These are phyloP conservation scores for Medicago arabica DNA, from an alignment of 306 rosid genomes.

Conservation along the genomic window DNA sequence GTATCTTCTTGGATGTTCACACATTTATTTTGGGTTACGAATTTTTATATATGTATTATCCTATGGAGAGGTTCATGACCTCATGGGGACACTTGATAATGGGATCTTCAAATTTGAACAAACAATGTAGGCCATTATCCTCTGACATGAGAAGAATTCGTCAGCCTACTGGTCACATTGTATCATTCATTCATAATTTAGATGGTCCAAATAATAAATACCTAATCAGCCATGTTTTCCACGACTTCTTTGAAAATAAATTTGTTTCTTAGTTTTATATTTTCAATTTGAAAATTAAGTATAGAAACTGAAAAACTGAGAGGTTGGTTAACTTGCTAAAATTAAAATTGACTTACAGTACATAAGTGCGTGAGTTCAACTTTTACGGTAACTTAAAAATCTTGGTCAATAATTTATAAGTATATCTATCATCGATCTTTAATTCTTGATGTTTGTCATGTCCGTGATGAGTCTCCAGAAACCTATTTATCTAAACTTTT, in stretches of 20 bases:
- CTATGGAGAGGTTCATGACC: slow-evolving; percentile 3
- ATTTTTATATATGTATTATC: neutral
- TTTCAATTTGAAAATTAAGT: neutral
- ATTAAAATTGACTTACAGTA: too few relatives aligned
- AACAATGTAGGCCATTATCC: neutral
- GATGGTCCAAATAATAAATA: neutral
- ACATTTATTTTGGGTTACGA: neutral
- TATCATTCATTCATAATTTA: neutral
- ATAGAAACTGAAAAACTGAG: too few relatives aligned
- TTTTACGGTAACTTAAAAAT: too few relatives aligned
- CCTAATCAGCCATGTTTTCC: neutral
- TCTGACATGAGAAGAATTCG: slow-evolving; percentile 3
- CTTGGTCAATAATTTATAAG: too few relatives aligned
- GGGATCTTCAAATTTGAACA: neutral
- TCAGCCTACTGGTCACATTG: slow-evolving; percentile 4
- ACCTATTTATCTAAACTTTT: too few relatives aligned
- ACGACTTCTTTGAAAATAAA: neutral
- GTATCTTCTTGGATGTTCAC: neutral
- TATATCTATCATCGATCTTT: too few relatives aligned
- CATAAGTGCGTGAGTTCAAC: too few relatives aligned
- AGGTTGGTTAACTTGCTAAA: neutral
- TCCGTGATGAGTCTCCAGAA: too few relatives aligned
- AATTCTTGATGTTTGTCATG: too few relatives aligned
- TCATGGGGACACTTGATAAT: neutral
- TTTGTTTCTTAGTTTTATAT: neutral